These are phyloP conservation scores for Extremus antarcticus DNA, from an alignment of 495 filamentous ascomycete genomes.

Conservation along the genomic window DNA sequence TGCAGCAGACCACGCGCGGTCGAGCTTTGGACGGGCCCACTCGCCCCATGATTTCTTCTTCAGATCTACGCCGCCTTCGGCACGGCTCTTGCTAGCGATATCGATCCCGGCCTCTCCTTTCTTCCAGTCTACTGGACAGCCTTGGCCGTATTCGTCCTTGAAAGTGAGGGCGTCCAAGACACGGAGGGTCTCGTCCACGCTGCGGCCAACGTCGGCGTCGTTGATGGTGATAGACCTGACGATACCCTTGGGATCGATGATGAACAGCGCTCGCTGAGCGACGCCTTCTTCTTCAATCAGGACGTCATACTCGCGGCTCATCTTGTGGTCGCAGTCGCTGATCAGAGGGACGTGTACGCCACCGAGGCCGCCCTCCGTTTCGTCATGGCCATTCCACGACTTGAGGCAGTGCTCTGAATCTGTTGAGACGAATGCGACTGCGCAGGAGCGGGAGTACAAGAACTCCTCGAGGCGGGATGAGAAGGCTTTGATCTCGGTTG, in stretches of 20 bases:
- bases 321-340: constrained; percentile 45
- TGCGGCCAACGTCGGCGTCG: constrained; percentile 47
- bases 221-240: constrained; percentile 49
- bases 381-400: constrained; percentile 41
- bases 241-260: constrained; percentile 47
- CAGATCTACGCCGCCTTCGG: constrained; percentile 24
- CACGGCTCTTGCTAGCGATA: constrained; percentile 22
- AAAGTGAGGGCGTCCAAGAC: constrained; percentile 50
- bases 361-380: constrained; percentile 45
- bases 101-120: constrained; percentile 43
- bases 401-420: constrained; percentile 43
- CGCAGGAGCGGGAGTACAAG: constrained; percentile 30
- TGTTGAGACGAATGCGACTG: constrained; percentile 42
- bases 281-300: constrained; percentile 47
- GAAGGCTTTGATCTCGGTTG: constrained; percentile 44
- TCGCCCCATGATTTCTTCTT: constrained; percentile 21
- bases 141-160: constrained; percentile 50
- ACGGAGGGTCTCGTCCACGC: constrained; percentile 47
- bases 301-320: constrained; percentile 46
- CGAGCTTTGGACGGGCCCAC: constrained; percentile 17
- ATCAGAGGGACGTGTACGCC: constrained; percentile 42
- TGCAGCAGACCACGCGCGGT: constrained; percentile 12
- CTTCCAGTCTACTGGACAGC: constrained; percentile 43
- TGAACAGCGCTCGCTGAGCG: constrained; percentile 47
- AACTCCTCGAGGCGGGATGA: constrained; percentile 36